A percentile compares a stretch with the other conserved stretches of the same genome.
phyloP scores from a whole-genome alignment of 2,329 filamentous ascomycete species.

The Aspergillus ochraceoroseus region DNA sequence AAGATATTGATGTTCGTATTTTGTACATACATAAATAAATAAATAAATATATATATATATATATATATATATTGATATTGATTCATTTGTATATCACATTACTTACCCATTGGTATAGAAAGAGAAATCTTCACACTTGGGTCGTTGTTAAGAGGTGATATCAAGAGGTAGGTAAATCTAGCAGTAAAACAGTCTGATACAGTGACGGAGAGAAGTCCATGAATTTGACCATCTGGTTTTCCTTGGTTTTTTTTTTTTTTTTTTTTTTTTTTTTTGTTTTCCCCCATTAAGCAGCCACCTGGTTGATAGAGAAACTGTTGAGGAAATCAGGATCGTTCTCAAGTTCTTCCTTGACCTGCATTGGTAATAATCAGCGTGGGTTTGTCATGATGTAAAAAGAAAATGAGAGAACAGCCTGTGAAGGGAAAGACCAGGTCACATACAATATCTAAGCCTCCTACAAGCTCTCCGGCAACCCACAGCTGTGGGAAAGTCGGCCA shows the following conservation, averaged over 20 bases:
- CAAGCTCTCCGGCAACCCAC: conserved; percentile 83
- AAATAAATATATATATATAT: no score
- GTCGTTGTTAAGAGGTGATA: background rate
- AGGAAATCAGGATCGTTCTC: conserved; percentile 79
- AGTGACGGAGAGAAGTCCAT: conserved; percentile 1
- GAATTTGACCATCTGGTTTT: conserved; percentile 1
- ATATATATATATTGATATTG: background rate
- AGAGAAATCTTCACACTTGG: background rate
- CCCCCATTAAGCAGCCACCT: conserved; percentile 23
- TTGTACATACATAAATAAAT: no score
- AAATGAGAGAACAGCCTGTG: background rate
- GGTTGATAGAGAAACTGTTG: conserved; percentile 59
- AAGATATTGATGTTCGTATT: no score
- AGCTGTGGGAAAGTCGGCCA: conserved; percentile 98
- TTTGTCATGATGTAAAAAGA: background rate
- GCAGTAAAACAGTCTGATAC: conserved; percentile 1
- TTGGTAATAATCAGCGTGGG: conserved; percentile 14
- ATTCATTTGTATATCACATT: background rate
- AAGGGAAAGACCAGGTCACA: conserved; percentile 39
- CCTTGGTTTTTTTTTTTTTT: conserved; percentile 4
- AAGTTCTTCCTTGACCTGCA: conserved; percentile 87
- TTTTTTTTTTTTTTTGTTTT: background rate
- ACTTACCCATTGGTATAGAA: background rate
- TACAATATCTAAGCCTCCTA: conserved; percentile 94
- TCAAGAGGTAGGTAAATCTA: background rate